phyloP scores from a whole-genome alignment of 305 asterid genomes.

The Fraxinus sp. region DNA sequence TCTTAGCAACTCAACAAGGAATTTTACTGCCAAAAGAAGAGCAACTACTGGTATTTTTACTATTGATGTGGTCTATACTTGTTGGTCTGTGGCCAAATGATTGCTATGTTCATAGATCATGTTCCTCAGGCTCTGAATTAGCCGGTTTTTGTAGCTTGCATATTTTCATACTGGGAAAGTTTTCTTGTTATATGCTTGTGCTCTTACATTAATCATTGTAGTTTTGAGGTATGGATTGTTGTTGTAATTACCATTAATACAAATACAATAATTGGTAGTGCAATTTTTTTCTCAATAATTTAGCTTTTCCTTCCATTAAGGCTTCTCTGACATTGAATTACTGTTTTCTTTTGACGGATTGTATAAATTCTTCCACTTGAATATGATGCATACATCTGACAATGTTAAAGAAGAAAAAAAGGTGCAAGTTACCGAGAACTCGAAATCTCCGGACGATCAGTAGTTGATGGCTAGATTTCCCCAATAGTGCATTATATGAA shows the following conservation, averaged over 20 bases:
- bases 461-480: neutral
- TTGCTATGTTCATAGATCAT: neutral
- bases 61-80: neutral
- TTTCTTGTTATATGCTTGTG: conserved; percentile 14
- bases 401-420: neutral
- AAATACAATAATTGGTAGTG: neutral
- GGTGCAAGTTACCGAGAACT: neutral
- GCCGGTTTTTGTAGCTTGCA: conserved; percentile 28
- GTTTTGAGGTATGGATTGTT: neutral
- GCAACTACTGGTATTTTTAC: neutral
- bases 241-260: neutral
- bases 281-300: neutral
- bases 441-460: neutral
- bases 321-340: neutral
- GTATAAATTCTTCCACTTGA: neutral
- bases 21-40: conserved; percentile 12
- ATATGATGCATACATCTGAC: neutral
- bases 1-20: conserved; percentile 5
- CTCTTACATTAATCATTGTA: neutral
- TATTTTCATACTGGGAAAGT: conserved; percentile 17
- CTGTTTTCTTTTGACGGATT: neutral
- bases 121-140: conserved; percentile 2
- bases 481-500: neutral
- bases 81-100: conserved; percentile 3
- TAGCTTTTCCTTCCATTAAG: neutral